Conservation (phyloP, 805 yeast genomes). For the Metschnikowia matae region DNA sequence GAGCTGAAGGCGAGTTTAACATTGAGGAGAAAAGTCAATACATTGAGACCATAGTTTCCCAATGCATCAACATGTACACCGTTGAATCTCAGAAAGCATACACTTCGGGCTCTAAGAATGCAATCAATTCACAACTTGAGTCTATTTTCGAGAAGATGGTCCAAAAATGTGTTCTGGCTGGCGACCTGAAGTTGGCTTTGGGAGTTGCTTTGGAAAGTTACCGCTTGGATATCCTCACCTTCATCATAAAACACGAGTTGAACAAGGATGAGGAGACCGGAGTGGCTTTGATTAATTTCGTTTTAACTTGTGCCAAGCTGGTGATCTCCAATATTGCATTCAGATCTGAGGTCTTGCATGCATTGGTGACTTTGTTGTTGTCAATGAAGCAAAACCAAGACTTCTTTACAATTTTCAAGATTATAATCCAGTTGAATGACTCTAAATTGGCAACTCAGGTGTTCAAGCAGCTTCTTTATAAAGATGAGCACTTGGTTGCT, state of each 20-base stretch:
- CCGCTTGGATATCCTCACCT: constrained; percentile 74
- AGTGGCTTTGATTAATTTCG: constrained; percentile 61
- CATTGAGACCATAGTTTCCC: constrained; percentile 89
- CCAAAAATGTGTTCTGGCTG: constrained; percentile 63
- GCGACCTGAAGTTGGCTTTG: constrained; percentile 75
- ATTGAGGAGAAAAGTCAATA: constrained; percentile 75
- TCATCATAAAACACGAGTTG: constrained; percentile 44
- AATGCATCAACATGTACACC: constrained; percentile 84
- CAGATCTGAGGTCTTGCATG: constrained; percentile 27
- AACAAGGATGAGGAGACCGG: constrained; percentile 48
- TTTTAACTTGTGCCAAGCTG: constrained; percentile 66
- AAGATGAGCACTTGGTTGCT: constrained; percentile 55
- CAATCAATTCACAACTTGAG: constrained; percentile 59
- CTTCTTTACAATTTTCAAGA: constrained; percentile 77
- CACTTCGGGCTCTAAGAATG: constrained; percentile 19
- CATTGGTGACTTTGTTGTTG: constrained; percentile 59
- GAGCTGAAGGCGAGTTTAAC: constrained; percentile 77
- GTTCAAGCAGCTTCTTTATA: constrained; percentile 58
- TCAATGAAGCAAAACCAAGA: constrained; percentile 58
- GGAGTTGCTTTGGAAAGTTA: constrained; percentile 89
- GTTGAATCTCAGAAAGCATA: constrained; percentile 49
- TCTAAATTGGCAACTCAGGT: constrained; percentile 61
- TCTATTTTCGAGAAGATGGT: constrained; percentile 84
- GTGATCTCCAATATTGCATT: constrained; percentile 29
- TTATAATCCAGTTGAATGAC: constrained; percentile 85